A percentile compares a stretch with the other conserved stretches of the same genome.
Evolutionary conservation across 139 green algal genomes (phyloP).

Genomic region (Chlorella vulgaris): DNA sequence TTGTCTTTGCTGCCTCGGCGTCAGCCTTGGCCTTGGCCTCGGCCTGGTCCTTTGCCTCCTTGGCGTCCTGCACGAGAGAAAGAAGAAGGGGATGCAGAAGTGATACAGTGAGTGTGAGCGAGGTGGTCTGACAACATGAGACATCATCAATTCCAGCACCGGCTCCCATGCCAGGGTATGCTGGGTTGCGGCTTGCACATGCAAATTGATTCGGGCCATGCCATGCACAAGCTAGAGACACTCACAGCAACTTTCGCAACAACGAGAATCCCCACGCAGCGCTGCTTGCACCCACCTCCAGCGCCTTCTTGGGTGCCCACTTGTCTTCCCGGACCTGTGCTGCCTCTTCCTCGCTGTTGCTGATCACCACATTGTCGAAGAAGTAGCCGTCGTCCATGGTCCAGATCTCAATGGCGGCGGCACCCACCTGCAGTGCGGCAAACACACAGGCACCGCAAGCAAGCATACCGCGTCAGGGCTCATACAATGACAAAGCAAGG

Average conservation of each 20-base stretch:
- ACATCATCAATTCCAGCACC: too few relatives aligned
- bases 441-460: neutral
- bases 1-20: neutral
- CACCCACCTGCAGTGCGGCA: conserved; percentile 48
- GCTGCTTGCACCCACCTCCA: neutral
- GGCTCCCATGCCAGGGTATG: too few relatives aligned
- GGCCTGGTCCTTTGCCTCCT: conserved; percentile 6
- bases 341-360: conserved; percentile 36
- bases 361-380: conserved; percentile 87
- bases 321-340: neutral
- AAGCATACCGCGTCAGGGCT: neutral
- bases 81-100: too few relatives aligned
- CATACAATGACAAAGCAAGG: neutral
- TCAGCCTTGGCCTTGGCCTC: neutral
- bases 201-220: too few relatives aligned
- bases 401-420: conserved; percentile 89
- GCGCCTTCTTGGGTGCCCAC: conserved; percentile 3
- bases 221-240: too few relatives aligned
- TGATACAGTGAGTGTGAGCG: too few relatives aligned
- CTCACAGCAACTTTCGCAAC: too few relatives aligned
- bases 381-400: conserved; percentile 72
- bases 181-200: too few relatives aligned
- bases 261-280: too few relatives aligned
- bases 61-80: conserved; percentile 5
- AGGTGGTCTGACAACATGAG: too few relatives aligned